Base-by-base conservation (phyloP, 768 basidiomycete genomes). In the Leucocoprinus leucothites region DNA sequence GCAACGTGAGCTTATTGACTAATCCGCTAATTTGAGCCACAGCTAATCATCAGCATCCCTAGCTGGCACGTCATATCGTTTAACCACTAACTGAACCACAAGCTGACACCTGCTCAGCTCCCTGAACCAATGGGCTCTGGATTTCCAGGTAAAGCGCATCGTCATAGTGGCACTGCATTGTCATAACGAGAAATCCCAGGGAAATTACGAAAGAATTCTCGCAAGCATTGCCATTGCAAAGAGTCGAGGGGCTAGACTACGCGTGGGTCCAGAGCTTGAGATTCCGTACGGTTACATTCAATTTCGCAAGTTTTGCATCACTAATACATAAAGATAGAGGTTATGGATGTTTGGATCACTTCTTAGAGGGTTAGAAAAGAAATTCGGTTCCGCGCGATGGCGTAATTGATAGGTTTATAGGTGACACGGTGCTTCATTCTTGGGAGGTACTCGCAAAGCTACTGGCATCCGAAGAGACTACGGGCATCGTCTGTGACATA, bases 381-480 rank as follows among this genome's bases (percentile, higher is more conserved):
- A 4, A 46, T 45, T 19, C 13, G 46, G 3, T 6, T 24, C 57
- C 28, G 36, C 43, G 38, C 14, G 24, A 50, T 44, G 21, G 9
- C 18, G 46, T 26, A 35, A 21, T 26, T 53, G 58, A 25, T 61
- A 40, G 21, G 19, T 46, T 41, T 34, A 16, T 65, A 98, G 96
- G 96, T 44, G 97, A 99, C 65, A 99, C 96, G 8, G 83, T 89
- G 44, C 79, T 97, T 16, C 97, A 99, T 70, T 95, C 97, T 1
- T 98, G 95, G 96, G 95, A 99, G 71, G 90, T 96, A 4, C 81
- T 99, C 16, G 91, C 87, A n/a, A 90, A 91, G 67, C 87, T 99
- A 48, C 74, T 99, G 22, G 74, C 84, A 6, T 86, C 87, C 1
- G 89, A 91, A 26, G 88, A 86, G 22, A 82, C 87, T 0, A 71